Base-by-base conservation (phyloP, 768 basidiomycete genomes). In the Tulasnella sp. region DNA sequence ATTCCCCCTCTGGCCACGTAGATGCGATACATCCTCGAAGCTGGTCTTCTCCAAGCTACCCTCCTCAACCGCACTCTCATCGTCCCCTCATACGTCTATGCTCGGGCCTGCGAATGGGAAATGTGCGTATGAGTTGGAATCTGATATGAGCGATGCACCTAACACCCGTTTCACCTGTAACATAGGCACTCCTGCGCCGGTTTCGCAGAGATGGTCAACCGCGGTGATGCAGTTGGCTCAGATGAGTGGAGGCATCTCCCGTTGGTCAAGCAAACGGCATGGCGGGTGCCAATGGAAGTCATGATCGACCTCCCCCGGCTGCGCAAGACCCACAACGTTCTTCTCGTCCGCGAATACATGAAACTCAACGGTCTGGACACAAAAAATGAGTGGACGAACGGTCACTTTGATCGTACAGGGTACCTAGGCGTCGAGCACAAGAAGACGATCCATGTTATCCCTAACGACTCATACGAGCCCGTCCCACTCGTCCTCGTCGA, bases 1-100 rank as follows among this genome's bases (percentile, higher is more conserved):
- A 36, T 40, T 8, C 17, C 34, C 2, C 37, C 9, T 4, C 6
- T 23, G 35, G 11, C 12, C n/a, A n/a, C 31, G 4, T 15, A 74
- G 75, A 69, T 76, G 69, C 71, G 75, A 21, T 76, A 76, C 60
- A 76, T 76, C 58, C 69, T 76, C 57, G 75, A 76, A 59, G 71
- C 74, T 1, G 66, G 72, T 11, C 61, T 76, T 17, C 52, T 73
- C 15, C 75, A 76, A 42, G 72, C 75, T 17, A 61, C 64, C 21
- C 62, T 75, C 4, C 67, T 76, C 45, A 73, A 74, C 61, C 69
- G 75, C 42, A 73, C 72, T 1, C 68, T 72, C 50, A 64, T 76
- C 41, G 51, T 76, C 36, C 75, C 75, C 4, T 70, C 75, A 1
- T 72, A 69, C 58, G 68, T 76, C 53, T 76, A 77, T 35, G 74